Base-by-base conservation (phyloP, 1,284 basidiomycete genomes). In the Fereydounia khargensis region DNA sequence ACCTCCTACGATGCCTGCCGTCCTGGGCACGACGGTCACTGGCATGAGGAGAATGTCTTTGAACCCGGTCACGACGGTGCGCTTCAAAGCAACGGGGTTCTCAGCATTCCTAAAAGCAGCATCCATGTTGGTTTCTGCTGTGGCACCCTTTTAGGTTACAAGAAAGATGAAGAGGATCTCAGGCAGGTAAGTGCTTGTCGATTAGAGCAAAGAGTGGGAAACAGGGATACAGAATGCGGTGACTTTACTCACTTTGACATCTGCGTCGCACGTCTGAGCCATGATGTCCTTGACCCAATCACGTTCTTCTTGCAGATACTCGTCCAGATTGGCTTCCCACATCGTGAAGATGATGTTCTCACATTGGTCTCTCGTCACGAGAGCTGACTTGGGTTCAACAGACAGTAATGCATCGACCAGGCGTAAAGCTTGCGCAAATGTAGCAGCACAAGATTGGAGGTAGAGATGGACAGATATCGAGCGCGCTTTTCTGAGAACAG, bases 301-400 rank as follows among this genome's bases (percentile, higher is more conserved):
- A 6, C 87, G 82, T 76, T 98, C 95, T 69, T 95, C 90, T 50
- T 90, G 86, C 3, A 98, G 84, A 69, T 98, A 98, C 67, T 95
- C 92, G 71, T 92, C 91, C 86, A 97, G 91, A 74, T 94, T 88
- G 3, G 82, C 79, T 75, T 95, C 91, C 70, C 95, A 98, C 88
- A 96, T 92, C 32, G 81, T 81, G 73, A 88, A 92, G 9, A 56
- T 82, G 35, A 92, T 83, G 71, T 91, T 87, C 67, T 95, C 89
- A 0, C 86, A 86, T 30, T 79, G 79, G 4, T 78, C 79, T 33
- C 74, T 70, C 6, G 79, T 77, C 13, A 57, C 39, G 2, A 46
- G 35, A 5, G 43, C 21, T 28, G 46, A 51, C 4, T 50, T 64
- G 14, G 71, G 70, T 36, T 72, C 65, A 42, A 78, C 71, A 17